phyloP scores from a whole-genome alignment of 1,139 yeast species.

The Sugiyamaella grinbergsii region DNA sequence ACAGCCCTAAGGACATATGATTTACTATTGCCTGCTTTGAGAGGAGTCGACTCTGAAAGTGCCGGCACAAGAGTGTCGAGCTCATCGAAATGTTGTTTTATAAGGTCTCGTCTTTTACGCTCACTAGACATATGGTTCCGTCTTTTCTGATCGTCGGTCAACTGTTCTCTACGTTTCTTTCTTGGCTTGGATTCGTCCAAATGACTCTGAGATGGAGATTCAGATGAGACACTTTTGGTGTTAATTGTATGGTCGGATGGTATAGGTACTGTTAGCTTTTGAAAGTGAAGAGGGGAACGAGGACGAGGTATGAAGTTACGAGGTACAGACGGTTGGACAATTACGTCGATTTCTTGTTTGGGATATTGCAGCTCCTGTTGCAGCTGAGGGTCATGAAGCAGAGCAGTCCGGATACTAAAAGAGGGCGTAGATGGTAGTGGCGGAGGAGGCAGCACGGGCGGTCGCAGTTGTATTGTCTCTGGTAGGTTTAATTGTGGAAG shows the following conservation, averaged over 20 bases:
- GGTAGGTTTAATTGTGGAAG: neutral
- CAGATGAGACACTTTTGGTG: neutral
- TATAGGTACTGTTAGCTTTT: neutral
- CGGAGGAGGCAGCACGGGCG: neutral
- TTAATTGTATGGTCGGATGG: neutral
- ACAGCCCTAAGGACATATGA: constrained; percentile 43
- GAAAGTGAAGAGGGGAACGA: constrained; percentile 2
- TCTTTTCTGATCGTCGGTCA: constrained; percentile 68
- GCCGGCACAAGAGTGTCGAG: constrained; percentile 45
- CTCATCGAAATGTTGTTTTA: constrained; percentile 52
- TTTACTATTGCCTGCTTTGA: constrained; percentile 46
- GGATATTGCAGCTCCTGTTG: constrained; percentile 17
- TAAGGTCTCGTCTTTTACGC: constrained; percentile 70
- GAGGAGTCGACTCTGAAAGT: constrained; percentile 29
- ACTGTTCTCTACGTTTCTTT: constrained; percentile 45
- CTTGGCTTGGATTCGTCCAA: neutral
- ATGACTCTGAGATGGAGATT: neutral
- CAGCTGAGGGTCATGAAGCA: constrained; percentile 12
- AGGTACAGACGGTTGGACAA: neutral
- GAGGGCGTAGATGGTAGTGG: neutral
- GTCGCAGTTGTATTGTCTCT: constrained; percentile 8
- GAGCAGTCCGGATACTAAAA: neutral
- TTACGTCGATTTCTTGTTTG: constrained; percentile 4
- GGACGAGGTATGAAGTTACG: neutral
- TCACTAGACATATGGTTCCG: constrained; percentile 74